Conservation (phyloP, 768 basidiomycete species). For the Chalciporus sphaerocephalus region DNA sequence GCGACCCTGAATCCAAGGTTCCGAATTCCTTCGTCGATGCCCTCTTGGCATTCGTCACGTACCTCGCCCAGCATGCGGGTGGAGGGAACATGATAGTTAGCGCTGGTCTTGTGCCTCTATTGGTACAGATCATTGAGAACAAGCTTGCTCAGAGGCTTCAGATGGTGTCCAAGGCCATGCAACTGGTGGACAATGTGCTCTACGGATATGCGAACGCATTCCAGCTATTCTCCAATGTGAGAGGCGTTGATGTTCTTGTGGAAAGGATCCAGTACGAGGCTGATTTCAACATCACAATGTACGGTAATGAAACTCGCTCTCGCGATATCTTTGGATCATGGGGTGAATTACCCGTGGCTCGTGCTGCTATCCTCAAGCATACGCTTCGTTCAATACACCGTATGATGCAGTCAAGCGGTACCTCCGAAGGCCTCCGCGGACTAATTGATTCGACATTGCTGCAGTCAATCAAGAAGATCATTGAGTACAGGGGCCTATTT, state of each 20-base stretch:
- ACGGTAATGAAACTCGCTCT: constrained; percentile 40
- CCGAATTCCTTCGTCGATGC: constrained; percentile 81
- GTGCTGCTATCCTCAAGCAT: constrained; percentile 82
- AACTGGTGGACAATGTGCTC: constrained; percentile 86
- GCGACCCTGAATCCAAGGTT: constrained; percentile 57
- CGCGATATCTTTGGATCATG: constrained; percentile 49
- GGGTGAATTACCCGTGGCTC: constrained; percentile 63
- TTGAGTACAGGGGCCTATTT: constrained; percentile 77
- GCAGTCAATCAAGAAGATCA: constrained; percentile 81
- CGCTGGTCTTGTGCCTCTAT: constrained; percentile 83
- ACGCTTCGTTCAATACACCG: constrained; percentile 89
- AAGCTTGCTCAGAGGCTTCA: constrained; percentile 61
- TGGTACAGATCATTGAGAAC: constrained; percentile 88
- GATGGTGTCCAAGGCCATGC: constrained; percentile 86
- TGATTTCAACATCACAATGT: constrained; percentile 58
- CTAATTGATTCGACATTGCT: constrained; percentile 87
- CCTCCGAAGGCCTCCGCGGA: constrained; percentile 89
- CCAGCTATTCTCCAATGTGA: constrained; percentile 76
- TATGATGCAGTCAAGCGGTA: constrained; percentile 95
- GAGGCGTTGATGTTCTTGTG: constrained; percentile 82
- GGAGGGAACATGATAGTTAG: constrained; percentile 93
- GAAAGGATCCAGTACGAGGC: constrained; percentile 81
- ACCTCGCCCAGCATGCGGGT: constrained; percentile 76
- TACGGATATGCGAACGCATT: constrained; percentile 89
- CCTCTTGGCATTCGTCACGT: constrained; percentile 79